A percentile compares a stretch with the other conserved stretches of the same genome.
Evolutionary conservation across 495 filamentous ascomycete species (phyloP).

Genomic region (Darksidea phi): DNA sequence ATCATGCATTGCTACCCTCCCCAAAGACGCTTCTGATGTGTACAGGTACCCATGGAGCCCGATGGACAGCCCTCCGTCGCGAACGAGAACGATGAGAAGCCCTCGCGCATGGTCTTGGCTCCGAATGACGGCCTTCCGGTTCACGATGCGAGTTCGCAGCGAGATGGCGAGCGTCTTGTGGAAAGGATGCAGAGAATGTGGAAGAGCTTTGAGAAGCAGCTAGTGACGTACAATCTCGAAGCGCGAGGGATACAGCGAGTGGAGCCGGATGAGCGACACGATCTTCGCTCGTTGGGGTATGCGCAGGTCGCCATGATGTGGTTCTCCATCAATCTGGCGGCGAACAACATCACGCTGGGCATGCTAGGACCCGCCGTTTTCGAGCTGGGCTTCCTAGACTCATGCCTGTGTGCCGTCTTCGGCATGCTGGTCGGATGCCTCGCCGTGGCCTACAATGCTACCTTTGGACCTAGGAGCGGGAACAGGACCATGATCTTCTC

Average conservation of each 20-base stretch:
- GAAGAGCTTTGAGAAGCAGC: slow-evolving; percentile 36
- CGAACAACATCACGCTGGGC: slow-evolving; percentile 73
- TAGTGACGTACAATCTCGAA: slow-evolving; percentile 54
- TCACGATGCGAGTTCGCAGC: not conserved
- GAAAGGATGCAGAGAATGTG: slow-evolving; percentile 15
- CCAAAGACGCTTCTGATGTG: slow-evolving; percentile 18
- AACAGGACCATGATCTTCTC: slow-evolving; percentile 65
- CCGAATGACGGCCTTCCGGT: slow-evolving; percentile 22
- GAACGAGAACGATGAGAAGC: slow-evolving; percentile 32
- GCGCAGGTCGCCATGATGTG: slow-evolving; percentile 67
- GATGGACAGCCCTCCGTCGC: slow-evolving; percentile 7
- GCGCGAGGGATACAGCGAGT: slow-evolving; percentile 68
- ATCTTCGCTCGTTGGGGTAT: slow-evolving; percentile 59
- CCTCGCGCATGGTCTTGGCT: slow-evolving; percentile 13
- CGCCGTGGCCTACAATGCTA: slow-evolving; percentile 66
- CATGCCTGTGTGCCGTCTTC: slow-evolving; percentile 64
- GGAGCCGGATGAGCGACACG: slow-evolving; percentile 58
- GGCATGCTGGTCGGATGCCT: slow-evolving; percentile 57
- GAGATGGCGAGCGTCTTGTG: slow-evolving; percentile 1
- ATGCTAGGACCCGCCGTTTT: slow-evolving; percentile 70
- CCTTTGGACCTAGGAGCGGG: slow-evolving; percentile 68
- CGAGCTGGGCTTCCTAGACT: slow-evolving; percentile 65
- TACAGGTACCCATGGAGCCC: slow-evolving; percentile 23
- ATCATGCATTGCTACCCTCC: slow-evolving; percentile 33
- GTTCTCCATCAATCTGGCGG: slow-evolving; percentile 73